Base-by-base conservation (phyloP, 768 basidiomycete species). In the Termitomyces heimii region DNA sequence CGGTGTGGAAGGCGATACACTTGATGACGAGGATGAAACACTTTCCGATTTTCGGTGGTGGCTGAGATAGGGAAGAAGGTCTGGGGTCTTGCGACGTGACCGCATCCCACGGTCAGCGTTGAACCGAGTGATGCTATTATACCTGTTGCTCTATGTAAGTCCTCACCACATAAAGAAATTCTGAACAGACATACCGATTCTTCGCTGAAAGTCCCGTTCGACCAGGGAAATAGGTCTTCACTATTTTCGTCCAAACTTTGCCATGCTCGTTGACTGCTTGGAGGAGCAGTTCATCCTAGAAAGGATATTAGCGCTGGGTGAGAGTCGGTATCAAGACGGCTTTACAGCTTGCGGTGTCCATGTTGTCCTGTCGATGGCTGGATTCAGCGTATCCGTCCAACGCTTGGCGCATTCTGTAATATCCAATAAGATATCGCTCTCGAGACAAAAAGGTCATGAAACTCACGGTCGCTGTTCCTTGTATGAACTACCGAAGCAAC, bases 241-340 rank as follows among this genome's bases (percentile, higher is more conserved):
- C 82, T 45, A 84, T 84, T 64, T 82, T 82, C 0, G 82, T 82
- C 82, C 82, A 84, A 5, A 81, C 78, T 65, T 80, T 82, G 20
- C 82, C 82, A 57, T 82, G 80, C 54, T 77, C 75, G 46, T 76
- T 70, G 40, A 84, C 82, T 6, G 82, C 81, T 58, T 75, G 73
- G 22, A 84, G 69, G n/a, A 84, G 75, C 18, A 78, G 62, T 29
- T 78, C 76, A 56, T 84, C 82, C 82, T 82, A 59, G n/a, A 13
- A 34, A 40, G 54, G 32, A 16, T 20, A 42, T 52, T 59, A 40
- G 50, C 31, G 10, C 35, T 22, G 18, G 40, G 47, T 43, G 32
- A 56, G 18, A 47, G 16, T 52, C 34, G 42, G 14, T 31, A 49
- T 32, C 40, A 52, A 9, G 29, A 13, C 16, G 43, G 14, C 63